Evolutionary conservation across 768 basidiomycete species (phyloP).

Genomic region (Tylopilus cervinicoccineus): DNA sequence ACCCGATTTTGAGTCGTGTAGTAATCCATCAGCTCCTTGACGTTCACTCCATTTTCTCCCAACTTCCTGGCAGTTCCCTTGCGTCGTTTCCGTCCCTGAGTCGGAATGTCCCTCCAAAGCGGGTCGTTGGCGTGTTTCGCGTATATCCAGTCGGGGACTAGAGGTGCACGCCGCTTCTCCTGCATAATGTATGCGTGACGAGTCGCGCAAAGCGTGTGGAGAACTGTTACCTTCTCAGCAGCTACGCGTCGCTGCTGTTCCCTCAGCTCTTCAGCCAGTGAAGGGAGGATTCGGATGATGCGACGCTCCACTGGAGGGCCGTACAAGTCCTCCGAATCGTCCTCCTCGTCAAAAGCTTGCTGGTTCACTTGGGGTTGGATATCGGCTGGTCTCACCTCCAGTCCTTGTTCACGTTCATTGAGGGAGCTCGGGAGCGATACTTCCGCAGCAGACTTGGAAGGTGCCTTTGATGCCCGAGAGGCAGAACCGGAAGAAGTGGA

Average conservation of each 20-base stretch:
- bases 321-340: slow-evolving; percentile 27
- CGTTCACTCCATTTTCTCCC: slow-evolving; percentile 11
- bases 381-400: background rate
- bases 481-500: background rate
- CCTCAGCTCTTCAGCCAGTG: slow-evolving; percentile 22
- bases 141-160: slow-evolving; percentile 26
- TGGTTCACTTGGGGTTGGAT: slow-evolving; percentile 1
- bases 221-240: slow-evolving; percentile 13
- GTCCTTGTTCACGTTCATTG: background rate
- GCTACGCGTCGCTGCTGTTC: slow-evolving; percentile 18
- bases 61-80: slow-evolving; percentile 15
- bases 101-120: slow-evolving; percentile 9
- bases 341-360: slow-evolving; percentile 3
- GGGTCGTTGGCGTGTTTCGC: slow-evolving; percentile 19
- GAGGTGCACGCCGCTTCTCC: slow-evolving; percentile 11
- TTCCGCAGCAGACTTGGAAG: background rate
- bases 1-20: slow-evolving; percentile 17
- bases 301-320: slow-evolving; percentile 26
- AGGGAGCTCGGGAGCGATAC: background rate
- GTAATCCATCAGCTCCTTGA: slow-evolving; percentile 14
- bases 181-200: slow-evolving; percentile 3
- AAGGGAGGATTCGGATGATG: slow-evolving; percentile 25
- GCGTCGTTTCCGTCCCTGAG: slow-evolving; percentile 10
- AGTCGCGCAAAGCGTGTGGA: background rate
- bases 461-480: background rate